Conservation (phyloP, 179 eudicot species). For the Nepenthes alata region DNA sequence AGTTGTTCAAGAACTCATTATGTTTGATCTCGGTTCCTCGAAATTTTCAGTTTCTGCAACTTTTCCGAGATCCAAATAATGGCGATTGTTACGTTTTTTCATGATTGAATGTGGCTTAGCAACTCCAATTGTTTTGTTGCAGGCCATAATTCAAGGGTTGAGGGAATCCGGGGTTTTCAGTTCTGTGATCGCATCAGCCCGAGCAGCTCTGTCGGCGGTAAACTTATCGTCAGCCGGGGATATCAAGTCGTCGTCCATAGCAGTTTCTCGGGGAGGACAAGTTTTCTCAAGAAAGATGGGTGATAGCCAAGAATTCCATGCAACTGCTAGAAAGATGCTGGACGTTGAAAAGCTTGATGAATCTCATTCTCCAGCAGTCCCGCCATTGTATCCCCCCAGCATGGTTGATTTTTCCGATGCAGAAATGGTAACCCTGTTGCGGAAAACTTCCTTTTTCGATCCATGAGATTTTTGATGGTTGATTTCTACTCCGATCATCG, state of each 20-base stretch:
- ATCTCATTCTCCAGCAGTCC: constrained; percentile 27
- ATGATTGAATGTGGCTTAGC: background rate
- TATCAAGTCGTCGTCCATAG: constrained; percentile 20
- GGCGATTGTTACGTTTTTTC: background rate
- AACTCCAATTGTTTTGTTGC: constrained; percentile 1
- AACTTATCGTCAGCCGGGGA: constrained; percentile 20
- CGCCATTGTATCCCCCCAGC: constrained; percentile 36
- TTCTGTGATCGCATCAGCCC: constrained; percentile 50
- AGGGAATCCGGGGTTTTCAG: constrained; percentile 59
- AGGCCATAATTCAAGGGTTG: constrained; percentile 67
- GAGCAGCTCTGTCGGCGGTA: constrained; percentile 16
- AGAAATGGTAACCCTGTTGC: no score
- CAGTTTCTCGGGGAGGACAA: background rate
- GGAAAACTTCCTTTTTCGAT: no score
- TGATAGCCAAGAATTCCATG: constrained; percentile 12
- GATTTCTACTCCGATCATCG: no score
- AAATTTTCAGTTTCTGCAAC: background rate
- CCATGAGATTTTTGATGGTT: no score
- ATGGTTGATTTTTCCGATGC: constrained; percentile 7
- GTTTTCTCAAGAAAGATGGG: constrained; percentile 24
- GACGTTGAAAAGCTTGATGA: constrained; percentile 6
- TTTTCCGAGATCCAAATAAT: background rate
- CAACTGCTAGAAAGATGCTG: constrained; percentile 27
- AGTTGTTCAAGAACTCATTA: background rate
- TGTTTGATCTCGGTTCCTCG: no score